Evolutionary conservation across 352 stramenopile genomes (phyloP).

Genomic region (Globisporangium perplexum): DNA sequence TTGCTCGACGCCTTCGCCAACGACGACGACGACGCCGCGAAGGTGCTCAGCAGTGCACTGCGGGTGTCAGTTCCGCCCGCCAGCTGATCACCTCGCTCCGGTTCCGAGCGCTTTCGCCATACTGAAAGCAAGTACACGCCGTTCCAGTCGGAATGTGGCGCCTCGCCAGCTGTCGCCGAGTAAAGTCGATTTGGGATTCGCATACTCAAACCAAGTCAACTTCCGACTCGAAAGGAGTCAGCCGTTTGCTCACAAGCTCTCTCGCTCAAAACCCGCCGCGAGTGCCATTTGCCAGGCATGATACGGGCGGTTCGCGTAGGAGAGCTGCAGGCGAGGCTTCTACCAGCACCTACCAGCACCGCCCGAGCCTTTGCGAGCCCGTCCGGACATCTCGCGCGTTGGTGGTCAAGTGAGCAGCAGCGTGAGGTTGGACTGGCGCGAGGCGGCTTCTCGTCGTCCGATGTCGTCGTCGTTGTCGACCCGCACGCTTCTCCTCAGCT

Average conservation of each 20-base stretch:
- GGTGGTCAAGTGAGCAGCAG: too few species aligned
- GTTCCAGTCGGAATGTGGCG: neutral
- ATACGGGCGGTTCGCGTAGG: neutral
- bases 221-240: neutral
- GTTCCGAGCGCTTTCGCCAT: neutral
- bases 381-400: too few species aligned
- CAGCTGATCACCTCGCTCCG: neutral
- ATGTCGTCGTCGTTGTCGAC: too few species aligned
- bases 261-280: neutral
- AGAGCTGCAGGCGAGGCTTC: too few species aligned
- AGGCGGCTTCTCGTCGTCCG: too few species aligned
- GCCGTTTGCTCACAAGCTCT: too few species aligned
- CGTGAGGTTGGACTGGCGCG: too few species aligned
- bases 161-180: neutral
- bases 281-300: neutral
- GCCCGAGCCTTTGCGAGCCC: too few species aligned
- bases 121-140: neutral
- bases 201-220: neutral
- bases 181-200: neutral
- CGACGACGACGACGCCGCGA: too few species aligned
- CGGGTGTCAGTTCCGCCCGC: neutral
- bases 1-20: neutral
- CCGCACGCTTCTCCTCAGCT: too few species aligned
- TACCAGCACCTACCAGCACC: too few species aligned
- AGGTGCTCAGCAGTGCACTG: too few species aligned